Evolutionary conservation across 805 yeast species (phyloP).

Genomic region (Metschnikowia arizonensis): DNA sequence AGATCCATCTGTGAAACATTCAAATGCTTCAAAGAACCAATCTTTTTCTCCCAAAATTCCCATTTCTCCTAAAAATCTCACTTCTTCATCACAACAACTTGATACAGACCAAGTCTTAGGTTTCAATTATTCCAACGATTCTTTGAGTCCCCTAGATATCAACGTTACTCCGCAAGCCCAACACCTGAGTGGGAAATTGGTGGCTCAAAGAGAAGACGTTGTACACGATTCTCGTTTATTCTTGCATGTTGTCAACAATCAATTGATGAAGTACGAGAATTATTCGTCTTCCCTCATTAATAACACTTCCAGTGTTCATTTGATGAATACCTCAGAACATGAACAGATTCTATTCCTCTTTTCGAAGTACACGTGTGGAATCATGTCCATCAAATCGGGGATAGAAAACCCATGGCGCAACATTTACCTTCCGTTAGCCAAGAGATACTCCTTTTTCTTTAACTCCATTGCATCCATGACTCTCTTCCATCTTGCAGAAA

Average conservation of each 20-base stretch:
- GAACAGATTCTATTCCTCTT: conserved; percentile 35
- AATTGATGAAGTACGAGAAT: conserved; percentile 10
- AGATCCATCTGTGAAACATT: background rate
- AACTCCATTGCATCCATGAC: conserved; percentile 68
- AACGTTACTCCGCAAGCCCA: background rate
- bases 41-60: background rate
- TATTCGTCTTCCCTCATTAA: conserved; percentile 12
- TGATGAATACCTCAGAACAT: conserved; percentile 28
- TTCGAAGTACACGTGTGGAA: conserved; percentile 35
- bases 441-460: conserved; percentile 51
- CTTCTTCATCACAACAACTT: background rate
- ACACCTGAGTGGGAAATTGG: background rate
- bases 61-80: background rate
- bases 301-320: conserved; percentile 7
- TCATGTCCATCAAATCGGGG: conserved; percentile 63
- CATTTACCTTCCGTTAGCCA: conserved; percentile 52
- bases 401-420: conserved; percentile 69
- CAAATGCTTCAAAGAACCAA: background rate
- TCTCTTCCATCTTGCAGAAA: conserved; percentile 49
- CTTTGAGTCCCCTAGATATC: conserved; percentile 27
- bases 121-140: conserved; percentile 7
- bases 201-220: background rate
- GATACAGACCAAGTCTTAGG: too few relatives aligned
- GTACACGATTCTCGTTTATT: background rate
- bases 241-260: conserved; percentile 2